These are phyloP conservation scores for Botryotinia narcissicola DNA, from an alignment of 2,329 filamentous ascomycete species.

Conservation along the genomic window DNA sequence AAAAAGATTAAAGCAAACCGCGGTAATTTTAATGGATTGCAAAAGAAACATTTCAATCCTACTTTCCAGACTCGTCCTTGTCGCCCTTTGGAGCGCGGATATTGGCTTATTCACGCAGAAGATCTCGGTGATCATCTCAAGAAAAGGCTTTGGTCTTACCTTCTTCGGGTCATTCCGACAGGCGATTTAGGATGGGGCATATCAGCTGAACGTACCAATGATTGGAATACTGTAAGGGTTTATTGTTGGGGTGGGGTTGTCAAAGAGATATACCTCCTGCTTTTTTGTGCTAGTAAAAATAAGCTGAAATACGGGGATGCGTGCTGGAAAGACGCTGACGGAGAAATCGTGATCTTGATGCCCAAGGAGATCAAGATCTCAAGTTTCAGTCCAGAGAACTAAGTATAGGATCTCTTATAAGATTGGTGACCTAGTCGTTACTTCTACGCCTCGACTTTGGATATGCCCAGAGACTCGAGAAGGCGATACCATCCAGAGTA, in stretches of 20 bases:
- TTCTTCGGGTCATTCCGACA: constrained; percentile 57
- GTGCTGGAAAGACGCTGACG: constrained; percentile 65
- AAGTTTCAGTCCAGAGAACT: neutral
- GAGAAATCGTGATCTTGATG: constrained; percentile 39
- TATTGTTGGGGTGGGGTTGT: constrained; percentile 78
- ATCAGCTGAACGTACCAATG: constrained; percentile 50
- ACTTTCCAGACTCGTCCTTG: constrained; percentile 48
- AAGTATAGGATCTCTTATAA: neutral
- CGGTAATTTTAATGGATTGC: constrained; percentile 46
- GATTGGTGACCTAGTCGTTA: neutral
- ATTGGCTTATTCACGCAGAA: constrained; percentile 66
- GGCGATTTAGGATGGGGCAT: constrained; percentile 67
- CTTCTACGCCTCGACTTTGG: neutral
- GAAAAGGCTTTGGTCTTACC: constrained; percentile 58
- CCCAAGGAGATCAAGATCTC: neutral
- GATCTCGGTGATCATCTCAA: constrained; percentile 52
- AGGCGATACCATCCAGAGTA: neutral
- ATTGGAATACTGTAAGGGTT: constrained; percentile 52
- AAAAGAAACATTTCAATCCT: constrained; percentile 42
- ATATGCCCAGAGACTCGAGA: neutral
- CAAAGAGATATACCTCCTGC: constrained; percentile 69
- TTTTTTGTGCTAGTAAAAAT: constrained; percentile 70
- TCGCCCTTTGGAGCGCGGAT: constrained; percentile 66
- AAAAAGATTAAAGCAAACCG: constrained; percentile 48
- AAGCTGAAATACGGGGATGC: constrained; percentile 56